A percentile compares a stretch with the other conserved stretches of the same genome.
Conservation (phyloP, 2,329 filamentous ascomycete species). For the Cryphonectria nitschkei region DNA sequence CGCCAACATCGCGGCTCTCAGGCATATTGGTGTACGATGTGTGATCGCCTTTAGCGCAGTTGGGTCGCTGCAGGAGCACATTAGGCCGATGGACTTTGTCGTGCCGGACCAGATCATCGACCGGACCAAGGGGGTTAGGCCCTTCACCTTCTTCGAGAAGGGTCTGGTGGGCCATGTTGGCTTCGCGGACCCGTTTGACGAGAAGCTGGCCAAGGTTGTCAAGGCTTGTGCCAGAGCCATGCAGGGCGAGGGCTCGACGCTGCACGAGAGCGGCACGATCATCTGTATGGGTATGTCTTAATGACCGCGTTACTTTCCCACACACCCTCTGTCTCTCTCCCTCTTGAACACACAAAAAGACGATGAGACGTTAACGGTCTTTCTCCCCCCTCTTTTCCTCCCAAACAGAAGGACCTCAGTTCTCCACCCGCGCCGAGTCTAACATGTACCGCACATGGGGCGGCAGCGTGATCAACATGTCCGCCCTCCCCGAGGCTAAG, state of each 20-base stretch:
- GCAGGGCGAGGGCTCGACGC: slow-evolving; percentile 79
- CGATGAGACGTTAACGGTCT: neutral
- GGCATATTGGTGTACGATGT: slow-evolving; percentile 84
- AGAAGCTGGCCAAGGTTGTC: slow-evolving; percentile 74
- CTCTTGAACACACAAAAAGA: neutral
- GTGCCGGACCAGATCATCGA: slow-evolving; percentile 97
- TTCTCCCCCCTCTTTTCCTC: neutral
- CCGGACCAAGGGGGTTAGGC: slow-evolving; percentile 90
- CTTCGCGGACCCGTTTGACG: slow-evolving; percentile 95
- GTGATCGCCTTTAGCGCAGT: slow-evolving; percentile 96
- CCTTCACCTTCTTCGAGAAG: slow-evolving; percentile 93
- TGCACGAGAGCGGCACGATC: slow-evolving; percentile 84
- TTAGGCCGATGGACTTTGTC: slow-evolving; percentile 95
- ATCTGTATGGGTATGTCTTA: slow-evolving; percentile 83
- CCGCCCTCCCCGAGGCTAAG: slow-evolving; percentile 91
- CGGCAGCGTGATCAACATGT: slow-evolving; percentile 98
- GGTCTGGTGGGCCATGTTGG: slow-evolving; percentile 93
- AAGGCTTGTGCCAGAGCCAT: slow-evolving; percentile 74
- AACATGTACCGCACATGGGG: slow-evolving; percentile 95
- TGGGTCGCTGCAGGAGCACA: slow-evolving; percentile 86
- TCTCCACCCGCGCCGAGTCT: slow-evolving; percentile 93
- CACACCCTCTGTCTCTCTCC: slow-evolving; percentile 3
- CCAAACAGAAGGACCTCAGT: slow-evolving; percentile 85
- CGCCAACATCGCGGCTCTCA: slow-evolving; percentile 97
- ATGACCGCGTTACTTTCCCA: neutral